These are phyloP conservation scores for Vitis rupestris DNA, from an alignment of 164 flowering plant genomes.

Conservation along the genomic window DNA sequence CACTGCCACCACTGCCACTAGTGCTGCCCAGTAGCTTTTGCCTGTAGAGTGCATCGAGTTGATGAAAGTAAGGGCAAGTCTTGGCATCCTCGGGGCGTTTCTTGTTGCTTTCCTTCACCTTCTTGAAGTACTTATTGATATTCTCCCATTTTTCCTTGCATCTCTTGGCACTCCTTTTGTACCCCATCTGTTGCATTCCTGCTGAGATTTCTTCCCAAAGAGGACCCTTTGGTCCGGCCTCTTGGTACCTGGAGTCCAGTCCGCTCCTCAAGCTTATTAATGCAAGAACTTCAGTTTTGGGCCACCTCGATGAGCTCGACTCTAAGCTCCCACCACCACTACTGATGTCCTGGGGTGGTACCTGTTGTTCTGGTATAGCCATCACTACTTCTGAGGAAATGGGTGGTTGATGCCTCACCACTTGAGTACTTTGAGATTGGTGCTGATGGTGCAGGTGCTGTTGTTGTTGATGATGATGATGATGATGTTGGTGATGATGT, in stretches of 20 bases:
- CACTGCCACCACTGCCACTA: constrained; percentile 8
- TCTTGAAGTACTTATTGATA: constrained; percentile 72
- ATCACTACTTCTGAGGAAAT: constrained; percentile 25
- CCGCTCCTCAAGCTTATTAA: constrained; percentile 56
- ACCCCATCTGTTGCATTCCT: constrained; percentile 52
- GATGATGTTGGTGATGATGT: constrained; percentile 16
- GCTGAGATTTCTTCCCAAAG: constrained; percentile 71
- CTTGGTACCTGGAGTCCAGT: constrained; percentile 56
- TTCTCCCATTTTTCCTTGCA: constrained; percentile 87
- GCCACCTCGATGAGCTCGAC: constrained; percentile 61
- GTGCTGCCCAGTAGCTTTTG: constrained; percentile 28
- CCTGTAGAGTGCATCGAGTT: constrained; percentile 47
- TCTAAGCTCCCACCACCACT: constrained; percentile 32
- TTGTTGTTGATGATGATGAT: constrained; percentile 16
- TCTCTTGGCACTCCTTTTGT: constrained; percentile 58
- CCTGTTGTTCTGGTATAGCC: constrained; percentile 40
- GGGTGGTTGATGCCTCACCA: constrained; percentile 20
- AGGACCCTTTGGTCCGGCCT: constrained; percentile 65
- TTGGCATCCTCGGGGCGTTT: constrained; percentile 68
- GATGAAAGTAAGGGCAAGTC: constrained; percentile 63
- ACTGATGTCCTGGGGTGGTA: constrained; percentile 20
- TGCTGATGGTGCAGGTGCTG: constrained; percentile 13
- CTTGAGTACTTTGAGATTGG: constrained; percentile 12
- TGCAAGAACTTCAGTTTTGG: constrained; percentile 57
- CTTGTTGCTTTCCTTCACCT: constrained; percentile 74